Base-by-base conservation (phyloP, 495 filamentous ascomycete genomes). In the Letharia columbiana region DNA sequence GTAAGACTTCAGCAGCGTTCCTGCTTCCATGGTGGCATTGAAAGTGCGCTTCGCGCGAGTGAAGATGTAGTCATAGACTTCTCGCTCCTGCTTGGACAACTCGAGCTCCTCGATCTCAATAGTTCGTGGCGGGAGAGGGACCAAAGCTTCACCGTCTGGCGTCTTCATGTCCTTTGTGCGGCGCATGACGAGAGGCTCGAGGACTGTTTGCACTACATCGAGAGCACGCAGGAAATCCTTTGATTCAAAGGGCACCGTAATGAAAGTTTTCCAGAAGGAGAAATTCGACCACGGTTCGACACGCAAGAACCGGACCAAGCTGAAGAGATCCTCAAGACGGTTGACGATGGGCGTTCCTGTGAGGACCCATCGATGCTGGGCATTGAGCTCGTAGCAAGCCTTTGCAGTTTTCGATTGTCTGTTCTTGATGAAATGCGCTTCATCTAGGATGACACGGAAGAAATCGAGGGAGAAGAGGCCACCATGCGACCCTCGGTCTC, bases 211-310 rank as follows among this genome's bases (percentile, higher is more conserved):
- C 3, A 98, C 95, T 6, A 98, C 95, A 72, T 98, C 94, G 11
- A 98, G 82, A 4, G 95, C 94, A 8, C 92, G 87, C 59, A 96
- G 84, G 68, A 91, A 96, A 69, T 98, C 89, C 68, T 94, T 95
- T 0, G 90, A 91, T 73, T 98, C 94, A 63, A 98, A 98, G 1
- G 94, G 94, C 18, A 93, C 86, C 0, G 95, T 98, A 69, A 98
- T 98, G 75, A 98, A 98, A 0, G 95, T 98, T 67, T 92, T 90
- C 94, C 94, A 98, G 77, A 95, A 98, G 6, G 91, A 94, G 73
- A 98, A 98, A 74, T 97, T 98, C 66, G 87, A 91, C 94, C 94
- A 98, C 1, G 94, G 94, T 71, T 98, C 95, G 11, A 98, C 94
- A 66, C 89, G 83, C 41, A 98, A 77, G 76, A 98, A 98, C 20